Percentiles rank a stretch among this genome's conserved stretches.
These are phyloP conservation scores for Crucibulum laeve DNA, from an alignment of 768 basidiomycete species.

Conservation along the genomic window DNA sequence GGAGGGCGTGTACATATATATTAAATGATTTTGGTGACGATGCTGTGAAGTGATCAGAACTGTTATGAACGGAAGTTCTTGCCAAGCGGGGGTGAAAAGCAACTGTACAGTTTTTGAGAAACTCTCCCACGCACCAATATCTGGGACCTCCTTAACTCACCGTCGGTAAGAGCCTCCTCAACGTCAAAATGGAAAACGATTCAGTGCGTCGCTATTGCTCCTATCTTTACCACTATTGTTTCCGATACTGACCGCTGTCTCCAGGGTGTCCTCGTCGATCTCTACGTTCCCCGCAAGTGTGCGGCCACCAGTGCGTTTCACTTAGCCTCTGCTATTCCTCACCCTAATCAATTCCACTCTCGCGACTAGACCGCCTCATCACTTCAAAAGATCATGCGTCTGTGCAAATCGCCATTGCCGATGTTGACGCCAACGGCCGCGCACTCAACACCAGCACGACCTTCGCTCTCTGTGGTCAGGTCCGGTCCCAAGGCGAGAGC, in stretches of 20 bases:
- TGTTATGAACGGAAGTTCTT: no score
- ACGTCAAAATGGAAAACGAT: slow-evolving; percentile 83
- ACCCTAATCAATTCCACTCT: slow-evolving; percentile 5
- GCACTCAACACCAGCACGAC: slow-evolving; percentile 78
- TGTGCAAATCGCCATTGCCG: slow-evolving; percentile 92
- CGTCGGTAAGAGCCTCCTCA: slow-evolving; percentile 15
- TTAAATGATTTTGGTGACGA: not conserved
- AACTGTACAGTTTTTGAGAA: slow-evolving; percentile 33
- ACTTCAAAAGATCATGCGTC: slow-evolving; percentile 99
- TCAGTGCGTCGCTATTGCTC: slow-evolving; percentile 47
- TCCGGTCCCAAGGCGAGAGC: slow-evolving; percentile 92
- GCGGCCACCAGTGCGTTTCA: slow-evolving; percentile 84
- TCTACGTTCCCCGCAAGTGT: slow-evolving; percentile 99
- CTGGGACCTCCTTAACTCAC: slow-evolving; percentile 16
- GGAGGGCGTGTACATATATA: not conserved
- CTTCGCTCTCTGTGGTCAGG: slow-evolving; percentile 92
- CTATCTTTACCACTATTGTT: slow-evolving; percentile 3
- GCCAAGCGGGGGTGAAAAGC: no score
- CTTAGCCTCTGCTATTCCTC: not conserved
- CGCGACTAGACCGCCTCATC: slow-evolving; percentile 82
- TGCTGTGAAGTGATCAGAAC: no score
- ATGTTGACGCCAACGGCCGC: slow-evolving; percentile 88
- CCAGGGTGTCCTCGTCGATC: slow-evolving; percentile 97
- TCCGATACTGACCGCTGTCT: slow-evolving; percentile 6
- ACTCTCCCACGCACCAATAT: slow-evolving; percentile 29